Base-by-base conservation (phyloP, 495 filamentous ascomycete genomes). In the Xylaria longipes region DNA sequence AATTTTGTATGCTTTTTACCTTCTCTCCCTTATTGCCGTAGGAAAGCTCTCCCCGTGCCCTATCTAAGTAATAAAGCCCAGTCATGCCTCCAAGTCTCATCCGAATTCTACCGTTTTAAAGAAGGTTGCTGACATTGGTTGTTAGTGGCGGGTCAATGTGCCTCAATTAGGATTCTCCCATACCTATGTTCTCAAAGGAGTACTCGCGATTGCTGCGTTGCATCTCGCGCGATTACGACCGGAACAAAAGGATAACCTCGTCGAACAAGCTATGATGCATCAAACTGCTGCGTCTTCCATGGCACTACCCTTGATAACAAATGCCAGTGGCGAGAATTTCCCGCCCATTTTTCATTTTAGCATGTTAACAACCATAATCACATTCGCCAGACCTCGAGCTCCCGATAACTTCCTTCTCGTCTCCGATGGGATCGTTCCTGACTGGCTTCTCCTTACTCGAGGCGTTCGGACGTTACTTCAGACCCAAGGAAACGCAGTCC, bases 301-400 rank as follows among this genome's bases (percentile, higher is more conserved):
- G 46, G 86, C 83, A 37, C 82, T 85, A 8, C 73, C 79, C 5
- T 78, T 84, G 2, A 79, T 89, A 50, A 81, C 83, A 63, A 80
- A 83, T 57, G 72, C 88, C 33, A 84, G 74, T 6, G 78, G 82
- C 9, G 74, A 82, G 22, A 86, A 87, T 68, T 87, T 84, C 54
- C 82, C 84, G n/a, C 86, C 85, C 1, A 81, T 87, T 4, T 82
- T 87, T 67, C 83, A 84, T 33, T 86, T 88, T 71, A 86, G 86
- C 29, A 80, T 85, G 41, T 78, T 89, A 15, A 87, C 84, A 5
- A 84, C 81, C 6, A 81, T 85, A 17, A 82, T 86, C 60, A 78
- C 82, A 37, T 82, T 89, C 61, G 85, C 82, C 9, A 79, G 83
- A n/a, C 85, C 86, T 3, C 79, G 80, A 17, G 74, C 84, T 11